Evolutionary conservation across 1,284 basidiomycete genomes (phyloP).

Genomic region (Tilletia indica): DNA sequence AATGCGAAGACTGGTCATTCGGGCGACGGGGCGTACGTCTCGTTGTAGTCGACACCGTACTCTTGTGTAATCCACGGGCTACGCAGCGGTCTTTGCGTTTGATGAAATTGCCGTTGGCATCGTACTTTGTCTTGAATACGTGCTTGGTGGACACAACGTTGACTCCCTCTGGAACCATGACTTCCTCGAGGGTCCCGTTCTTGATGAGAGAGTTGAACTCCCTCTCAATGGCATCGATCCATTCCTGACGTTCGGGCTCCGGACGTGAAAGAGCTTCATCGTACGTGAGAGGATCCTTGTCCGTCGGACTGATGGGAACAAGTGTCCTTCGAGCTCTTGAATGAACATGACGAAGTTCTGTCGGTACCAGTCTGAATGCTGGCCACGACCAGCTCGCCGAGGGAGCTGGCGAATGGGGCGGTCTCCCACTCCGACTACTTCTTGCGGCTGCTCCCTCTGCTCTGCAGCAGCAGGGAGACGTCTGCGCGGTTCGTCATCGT

Average conservation of each 20-base stretch:
- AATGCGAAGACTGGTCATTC: not conserved
- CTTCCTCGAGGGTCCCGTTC: conserved; percentile 49
- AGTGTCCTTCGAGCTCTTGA: not conserved
- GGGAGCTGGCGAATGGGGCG: not conserved
- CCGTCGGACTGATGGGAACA: conserved; percentile 1
- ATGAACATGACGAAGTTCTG: conserved; percentile 5
- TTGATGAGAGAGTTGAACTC: conserved; percentile 47
- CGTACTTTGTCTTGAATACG: conserved; percentile 57
- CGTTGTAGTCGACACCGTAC: conserved; percentile 58
- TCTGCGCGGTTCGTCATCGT: not conserved
- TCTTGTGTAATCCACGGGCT: conserved; percentile 59
- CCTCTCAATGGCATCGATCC: conserved; percentile 52
- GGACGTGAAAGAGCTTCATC: not conserved
- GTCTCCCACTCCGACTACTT: not conserved
- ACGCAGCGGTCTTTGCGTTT: conserved; percentile 58
- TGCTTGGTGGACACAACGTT: conserved; percentile 56
- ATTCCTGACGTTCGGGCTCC: conserved; percentile 26
- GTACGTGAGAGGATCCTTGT: not conserved
- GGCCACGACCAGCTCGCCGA: not conserved
- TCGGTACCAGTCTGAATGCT: conserved; percentile 4
- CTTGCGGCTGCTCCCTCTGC: not conserved
- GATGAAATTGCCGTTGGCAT: conserved; percentile 50
- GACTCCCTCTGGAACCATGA: conserved; percentile 34
- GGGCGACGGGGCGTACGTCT: conserved; percentile 59
- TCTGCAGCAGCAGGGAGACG: not conserved